phyloP scores from a whole-genome alignment of 1,284 basidiomycete species.

The Ceratobasidium theobromae region DNA sequence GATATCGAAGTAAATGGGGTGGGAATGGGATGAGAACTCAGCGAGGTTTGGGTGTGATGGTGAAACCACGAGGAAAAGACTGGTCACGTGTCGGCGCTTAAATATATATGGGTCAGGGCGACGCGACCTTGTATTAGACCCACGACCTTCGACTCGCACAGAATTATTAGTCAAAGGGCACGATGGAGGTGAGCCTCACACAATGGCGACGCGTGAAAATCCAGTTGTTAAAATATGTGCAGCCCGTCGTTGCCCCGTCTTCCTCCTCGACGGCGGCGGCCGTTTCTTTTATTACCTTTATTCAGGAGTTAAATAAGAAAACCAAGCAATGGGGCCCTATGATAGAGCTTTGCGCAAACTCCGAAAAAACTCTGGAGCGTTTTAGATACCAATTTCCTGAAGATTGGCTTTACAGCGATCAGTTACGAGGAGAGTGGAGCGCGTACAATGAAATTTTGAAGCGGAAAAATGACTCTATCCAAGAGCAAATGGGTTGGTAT shows the following conservation, averaged over 20 bases:
- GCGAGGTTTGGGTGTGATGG: no score
- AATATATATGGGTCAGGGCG: conserved; percentile 26
- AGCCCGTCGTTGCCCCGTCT: conserved; percentile 32
- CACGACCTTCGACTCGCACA: conserved; percentile 3
- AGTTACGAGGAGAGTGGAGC: conserved; percentile 96
- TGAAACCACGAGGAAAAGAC: no score
- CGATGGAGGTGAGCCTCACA: conserved; percentile 18
- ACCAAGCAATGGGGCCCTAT: conserved; percentile 96
- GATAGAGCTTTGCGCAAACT: conserved; percentile 90
- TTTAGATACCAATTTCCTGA: conserved; percentile 96
- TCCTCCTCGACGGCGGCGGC: conserved; percentile 81
- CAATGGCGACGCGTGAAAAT: background rate
- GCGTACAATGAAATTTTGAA: conserved; percentile 98
- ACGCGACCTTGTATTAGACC: conserved; percentile 23
- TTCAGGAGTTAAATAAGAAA: conserved; percentile 97
- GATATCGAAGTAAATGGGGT: background rate
- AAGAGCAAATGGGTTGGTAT: conserved; percentile 85
- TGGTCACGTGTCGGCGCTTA: conserved; percentile 22
- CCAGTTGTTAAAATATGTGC: background rate
- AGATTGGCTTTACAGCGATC: conserved; percentile 98
- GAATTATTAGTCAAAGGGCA: no score
- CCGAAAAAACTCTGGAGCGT: conserved; percentile 95
- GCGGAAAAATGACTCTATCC: conserved; percentile 96
- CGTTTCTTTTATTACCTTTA: conserved; percentile 98
- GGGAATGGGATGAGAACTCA: no score